Evolutionary conservation across 2,329 filamentous ascomycete species (phyloP).

Genomic region (Cercospora sesami): DNA sequence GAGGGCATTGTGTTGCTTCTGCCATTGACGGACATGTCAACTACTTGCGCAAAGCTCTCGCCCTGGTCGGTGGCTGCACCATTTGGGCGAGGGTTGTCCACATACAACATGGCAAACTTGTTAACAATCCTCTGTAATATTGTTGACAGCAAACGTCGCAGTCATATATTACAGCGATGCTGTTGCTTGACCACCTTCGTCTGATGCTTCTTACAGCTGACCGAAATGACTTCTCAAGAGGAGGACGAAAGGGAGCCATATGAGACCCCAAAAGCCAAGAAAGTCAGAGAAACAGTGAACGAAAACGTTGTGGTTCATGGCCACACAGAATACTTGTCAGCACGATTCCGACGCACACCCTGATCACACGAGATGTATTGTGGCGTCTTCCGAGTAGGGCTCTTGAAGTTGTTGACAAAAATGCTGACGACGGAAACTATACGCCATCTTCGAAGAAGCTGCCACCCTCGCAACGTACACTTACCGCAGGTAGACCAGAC

Average conservation of each 20-base stretch:
- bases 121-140: background rate
- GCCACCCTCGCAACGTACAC: background rate
- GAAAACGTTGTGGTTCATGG: background rate
- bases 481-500: background rate
- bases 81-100: background rate
- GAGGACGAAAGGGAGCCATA: background rate
- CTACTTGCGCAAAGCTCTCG: background rate
- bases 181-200: background rate
- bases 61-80: background rate
- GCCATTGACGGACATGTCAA: background rate
- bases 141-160: background rate
- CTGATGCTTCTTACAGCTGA: background rate
- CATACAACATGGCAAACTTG: background rate
- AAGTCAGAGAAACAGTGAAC: background rate
- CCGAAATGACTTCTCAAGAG: background rate
- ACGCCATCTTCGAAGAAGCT: background rate
- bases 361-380: background rate
- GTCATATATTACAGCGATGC: background rate
- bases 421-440: background rate
- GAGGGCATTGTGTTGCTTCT: background rate
- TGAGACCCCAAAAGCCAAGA: background rate
- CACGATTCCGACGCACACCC: background rate
- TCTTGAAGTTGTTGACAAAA: background rate
- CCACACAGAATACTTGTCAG: background rate
- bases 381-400: background rate